Conservation (phyloP, 495 filamentous ascomycete species). For the Xylaria telfairii region DNA sequence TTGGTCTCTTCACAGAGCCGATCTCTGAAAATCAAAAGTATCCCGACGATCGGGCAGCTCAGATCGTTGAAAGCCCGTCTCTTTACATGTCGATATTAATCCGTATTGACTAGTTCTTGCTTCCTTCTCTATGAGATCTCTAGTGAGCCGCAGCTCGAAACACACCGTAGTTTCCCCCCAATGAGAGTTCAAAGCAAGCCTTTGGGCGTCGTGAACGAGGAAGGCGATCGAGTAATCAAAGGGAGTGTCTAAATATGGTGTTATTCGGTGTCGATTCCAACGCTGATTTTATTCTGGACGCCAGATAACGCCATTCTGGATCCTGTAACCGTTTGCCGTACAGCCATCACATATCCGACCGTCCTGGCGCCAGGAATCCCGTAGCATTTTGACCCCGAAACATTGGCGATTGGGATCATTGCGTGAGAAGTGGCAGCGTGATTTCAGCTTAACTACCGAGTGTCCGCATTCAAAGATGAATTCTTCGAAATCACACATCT, state of each 20-base stretch:
- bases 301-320: slow-evolving; percentile 18
- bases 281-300: background rate
- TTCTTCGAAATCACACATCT: slow-evolving; percentile 72
- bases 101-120: background rate
- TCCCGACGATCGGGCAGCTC: background rate
- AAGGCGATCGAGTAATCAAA: background rate
- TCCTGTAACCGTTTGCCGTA: slow-evolving; percentile 21
- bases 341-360: slow-evolving; percentile 55
- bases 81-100: background rate
- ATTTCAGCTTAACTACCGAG: slow-evolving; percentile 58
- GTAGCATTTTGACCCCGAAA: slow-evolving; percentile 64
- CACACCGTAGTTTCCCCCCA: background rate
- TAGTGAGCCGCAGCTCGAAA: background rate
- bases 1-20: background rate
- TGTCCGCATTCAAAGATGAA: slow-evolving; percentile 68
- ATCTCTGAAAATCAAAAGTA: background rate
- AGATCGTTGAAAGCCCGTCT: background rate
- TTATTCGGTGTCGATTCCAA: background rate
- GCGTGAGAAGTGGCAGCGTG: slow-evolving; percentile 72
- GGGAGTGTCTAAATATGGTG: background rate
- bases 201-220: background rate
- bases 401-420: slow-evolving; percentile 70
- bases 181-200: background rate
- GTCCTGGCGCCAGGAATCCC: slow-evolving; percentile 57
- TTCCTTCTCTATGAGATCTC: background rate